Evolutionary conservation across 768 basidiomycete species (phyloP).

Genomic region (Porpolomopsis calyptriformis): DNA sequence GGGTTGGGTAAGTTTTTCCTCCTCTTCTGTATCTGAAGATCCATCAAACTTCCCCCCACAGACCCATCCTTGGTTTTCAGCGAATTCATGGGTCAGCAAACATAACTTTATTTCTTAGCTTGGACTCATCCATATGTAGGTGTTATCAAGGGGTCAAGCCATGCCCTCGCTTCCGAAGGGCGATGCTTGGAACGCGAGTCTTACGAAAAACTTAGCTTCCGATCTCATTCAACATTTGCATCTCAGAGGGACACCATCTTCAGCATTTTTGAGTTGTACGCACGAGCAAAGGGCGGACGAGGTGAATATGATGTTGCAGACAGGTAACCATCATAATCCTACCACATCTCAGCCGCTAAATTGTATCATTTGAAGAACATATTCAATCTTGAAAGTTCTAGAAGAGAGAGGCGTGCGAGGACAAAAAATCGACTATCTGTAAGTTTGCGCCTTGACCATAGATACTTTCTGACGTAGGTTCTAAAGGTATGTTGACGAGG

Average conservation of each 20-base stretch:
- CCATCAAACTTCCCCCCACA: too few species aligned
- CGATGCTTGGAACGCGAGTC: constrained; percentile 32
- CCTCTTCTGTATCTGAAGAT: too few species aligned
- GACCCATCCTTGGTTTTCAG: constrained; percentile 55
- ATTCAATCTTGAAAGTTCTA: constrained; percentile 33
- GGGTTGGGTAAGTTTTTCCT: constrained; percentile 46
- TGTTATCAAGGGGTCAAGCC: constrained; percentile 61
- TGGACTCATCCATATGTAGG: constrained; percentile 25
- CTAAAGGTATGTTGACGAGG: constrained; percentile 60
- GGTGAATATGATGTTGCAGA: constrained; percentile 50
- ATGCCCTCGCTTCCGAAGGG: constrained; percentile 24
- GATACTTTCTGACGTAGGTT: neutral
- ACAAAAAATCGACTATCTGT: constrained; percentile 46
- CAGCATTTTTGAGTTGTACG: constrained; percentile 42
- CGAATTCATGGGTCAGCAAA: constrained; percentile 49
- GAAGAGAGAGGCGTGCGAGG: constrained; percentile 24
- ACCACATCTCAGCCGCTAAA: neutral
- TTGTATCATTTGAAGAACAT: constrained; percentile 30
- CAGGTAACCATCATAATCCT: constrained; percentile 28
- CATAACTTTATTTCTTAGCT: neutral
- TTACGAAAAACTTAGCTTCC: constrained; percentile 40
- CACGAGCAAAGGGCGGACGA: constrained; percentile 30
- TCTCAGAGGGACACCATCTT: constrained; percentile 39
- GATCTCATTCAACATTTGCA: constrained; percentile 47
- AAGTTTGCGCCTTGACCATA: constrained; percentile 10